phyloP scores from a whole-genome alignment of 805 yeast species.

The Ogataea kodamae region DNA sequence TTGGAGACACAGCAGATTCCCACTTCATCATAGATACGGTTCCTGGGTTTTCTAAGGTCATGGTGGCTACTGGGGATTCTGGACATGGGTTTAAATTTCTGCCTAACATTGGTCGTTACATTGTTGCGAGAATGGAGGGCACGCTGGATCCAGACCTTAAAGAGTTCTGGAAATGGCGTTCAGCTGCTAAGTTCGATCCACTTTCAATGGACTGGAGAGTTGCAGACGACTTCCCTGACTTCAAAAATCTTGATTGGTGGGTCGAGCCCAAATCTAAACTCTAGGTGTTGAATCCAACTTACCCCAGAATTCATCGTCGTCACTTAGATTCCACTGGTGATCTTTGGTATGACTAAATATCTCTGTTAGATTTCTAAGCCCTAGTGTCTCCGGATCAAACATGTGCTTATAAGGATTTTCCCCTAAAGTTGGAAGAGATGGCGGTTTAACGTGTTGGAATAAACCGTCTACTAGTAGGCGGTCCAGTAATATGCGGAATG shows the following conservation, averaged over 20 bases:
- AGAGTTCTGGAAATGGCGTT: slow-evolving; percentile 35
- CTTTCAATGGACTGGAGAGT: slow-evolving; percentile 14
- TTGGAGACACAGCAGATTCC: slow-evolving; percentile 40
- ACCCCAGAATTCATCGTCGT: slow-evolving; percentile 18
- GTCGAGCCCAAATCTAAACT: slow-evolving; percentile 16
- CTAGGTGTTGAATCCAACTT: slow-evolving; percentile 6
- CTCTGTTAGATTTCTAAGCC: slow-evolving; percentile 12
- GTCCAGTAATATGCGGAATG: slow-evolving; percentile 19
- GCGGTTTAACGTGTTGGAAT: slow-evolving; percentile 3
- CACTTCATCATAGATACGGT: slow-evolving; percentile 40
- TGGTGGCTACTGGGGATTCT: slow-evolving; percentile 47
- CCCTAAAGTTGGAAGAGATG: slow-evolving; percentile 1
- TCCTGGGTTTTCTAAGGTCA: slow-evolving; percentile 33
- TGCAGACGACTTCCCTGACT: slow-evolving; percentile 15
- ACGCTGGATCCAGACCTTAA: slow-evolving; percentile 23
- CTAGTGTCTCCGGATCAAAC: slow-evolving; percentile 5
- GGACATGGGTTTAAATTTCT: slow-evolving; percentile 47
- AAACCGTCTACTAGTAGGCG: slow-evolving; percentile 16
- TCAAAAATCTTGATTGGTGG: slow-evolving; percentile 14
- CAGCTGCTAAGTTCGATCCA: slow-evolving; percentile 11
- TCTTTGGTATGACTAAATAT: slow-evolving; percentile 6
- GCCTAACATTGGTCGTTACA: slow-evolving; percentile 45
- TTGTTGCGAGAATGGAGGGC: slow-evolving; percentile 32
- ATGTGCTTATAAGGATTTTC: slow-evolving; percentile 6
- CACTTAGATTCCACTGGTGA: slow-evolving; percentile 6